phyloP scores from a whole-genome alignment of 2,329 filamentous ascomycete genomes.

The Claviceps maximensis region DNA sequence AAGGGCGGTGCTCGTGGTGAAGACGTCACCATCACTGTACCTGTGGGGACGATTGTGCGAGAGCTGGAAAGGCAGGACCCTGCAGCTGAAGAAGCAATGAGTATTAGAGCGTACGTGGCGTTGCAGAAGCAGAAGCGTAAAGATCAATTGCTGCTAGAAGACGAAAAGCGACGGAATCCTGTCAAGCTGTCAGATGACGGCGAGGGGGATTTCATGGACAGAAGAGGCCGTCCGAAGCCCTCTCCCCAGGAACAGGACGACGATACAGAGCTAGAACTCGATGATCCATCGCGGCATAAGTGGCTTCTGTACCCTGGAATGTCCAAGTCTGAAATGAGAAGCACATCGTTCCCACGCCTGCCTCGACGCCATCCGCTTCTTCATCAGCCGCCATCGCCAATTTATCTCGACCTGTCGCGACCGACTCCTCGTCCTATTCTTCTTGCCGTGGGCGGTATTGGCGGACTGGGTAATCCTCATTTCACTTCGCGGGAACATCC shows the following conservation, averaged over 20 bases:
- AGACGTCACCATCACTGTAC: conserved; percentile 79
- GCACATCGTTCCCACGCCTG: conserved; percentile 35
- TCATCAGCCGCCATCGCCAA: conserved; percentile 58
- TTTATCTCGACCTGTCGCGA: conserved; percentile 58
- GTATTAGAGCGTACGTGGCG: conserved; percentile 19
- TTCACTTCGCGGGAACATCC: conserved; percentile 67
- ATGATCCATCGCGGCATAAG: conserved; percentile 47
- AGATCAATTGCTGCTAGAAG: conserved; percentile 21
- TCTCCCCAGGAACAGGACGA: conserved; percentile 13
- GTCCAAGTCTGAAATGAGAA: conserved; percentile 51
- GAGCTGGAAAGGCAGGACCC: conserved; percentile 73
- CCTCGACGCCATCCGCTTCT: conserved; percentile 40
- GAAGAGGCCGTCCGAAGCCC: conserved; percentile 4
- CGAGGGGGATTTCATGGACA: conserved; percentile 2
- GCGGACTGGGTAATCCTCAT: conserved; percentile 86
- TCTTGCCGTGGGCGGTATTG: conserved; percentile 74
- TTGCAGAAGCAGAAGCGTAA: conserved; percentile 20
- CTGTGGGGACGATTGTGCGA: conserved; percentile 79
- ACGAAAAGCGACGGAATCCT: conserved; percentile 13
- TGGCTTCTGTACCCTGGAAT: conserved; percentile 81
- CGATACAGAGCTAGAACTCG: conserved; percentile 26
- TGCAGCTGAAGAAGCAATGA: conserved; percentile 46
- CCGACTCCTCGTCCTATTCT: conserved; percentile 76
- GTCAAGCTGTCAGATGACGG: conserved; percentile 6
- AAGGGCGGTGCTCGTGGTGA: conserved; percentile 68